Percentiles rank a stretch among this genome's conserved stretches.
These are phyloP conservation scores for Trichoderma sp. DNA, from an alignment of 2,329 filamentous ascomycete genomes.

Conservation along the genomic window DNA sequence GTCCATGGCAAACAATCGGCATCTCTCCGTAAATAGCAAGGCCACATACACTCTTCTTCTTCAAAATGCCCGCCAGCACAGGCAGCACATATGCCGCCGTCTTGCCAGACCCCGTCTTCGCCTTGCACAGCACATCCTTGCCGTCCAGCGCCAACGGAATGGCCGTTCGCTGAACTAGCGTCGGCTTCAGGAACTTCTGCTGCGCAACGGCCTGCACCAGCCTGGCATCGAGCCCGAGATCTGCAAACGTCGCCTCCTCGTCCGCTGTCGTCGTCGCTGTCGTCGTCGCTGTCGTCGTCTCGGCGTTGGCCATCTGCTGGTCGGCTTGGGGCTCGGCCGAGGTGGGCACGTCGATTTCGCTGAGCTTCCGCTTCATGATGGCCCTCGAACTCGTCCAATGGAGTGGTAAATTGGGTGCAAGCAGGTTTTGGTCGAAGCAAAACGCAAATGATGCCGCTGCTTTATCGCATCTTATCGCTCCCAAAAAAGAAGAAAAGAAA, in stretches of 20 bases:
- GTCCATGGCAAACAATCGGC: neutral
- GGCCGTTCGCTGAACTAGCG: slow-evolving; percentile 80
- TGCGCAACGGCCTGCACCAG: slow-evolving; percentile 81
- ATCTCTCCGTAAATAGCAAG: neutral
- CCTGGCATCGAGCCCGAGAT: slow-evolving; percentile 77
- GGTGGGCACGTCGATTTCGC: slow-evolving; percentile 51
- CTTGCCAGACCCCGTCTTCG: slow-evolving; percentile 94
- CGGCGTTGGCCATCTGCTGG: slow-evolving; percentile 25
- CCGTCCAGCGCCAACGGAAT: slow-evolving; percentile 87
- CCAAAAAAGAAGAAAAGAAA: neutral
- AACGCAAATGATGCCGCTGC: neutral
- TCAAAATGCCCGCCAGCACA: slow-evolving; percentile 78
- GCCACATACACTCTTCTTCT: slow-evolving; percentile 63
- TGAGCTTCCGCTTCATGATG: slow-evolving; percentile 60
- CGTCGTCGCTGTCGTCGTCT: slow-evolving; percentile 7
- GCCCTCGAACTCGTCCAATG: neutral
- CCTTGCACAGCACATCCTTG: slow-evolving; percentile 84
- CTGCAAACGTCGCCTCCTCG: slow-evolving; percentile 60
- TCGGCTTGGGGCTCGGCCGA: slow-evolving; percentile 28
- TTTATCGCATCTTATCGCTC: slow-evolving; percentile 17
- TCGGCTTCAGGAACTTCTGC: slow-evolving; percentile 81
- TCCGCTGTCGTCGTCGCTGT: slow-evolving; percentile 17
- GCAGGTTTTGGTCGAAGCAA: neutral
- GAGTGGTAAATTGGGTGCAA: neutral
- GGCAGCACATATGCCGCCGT: slow-evolving; percentile 94